Evolutionary conservation across 768 basidiomycete genomes (phyloP), one percentile per base, ranked within the genome.

Genomic region (Cubamyces lactineus): DNA sequence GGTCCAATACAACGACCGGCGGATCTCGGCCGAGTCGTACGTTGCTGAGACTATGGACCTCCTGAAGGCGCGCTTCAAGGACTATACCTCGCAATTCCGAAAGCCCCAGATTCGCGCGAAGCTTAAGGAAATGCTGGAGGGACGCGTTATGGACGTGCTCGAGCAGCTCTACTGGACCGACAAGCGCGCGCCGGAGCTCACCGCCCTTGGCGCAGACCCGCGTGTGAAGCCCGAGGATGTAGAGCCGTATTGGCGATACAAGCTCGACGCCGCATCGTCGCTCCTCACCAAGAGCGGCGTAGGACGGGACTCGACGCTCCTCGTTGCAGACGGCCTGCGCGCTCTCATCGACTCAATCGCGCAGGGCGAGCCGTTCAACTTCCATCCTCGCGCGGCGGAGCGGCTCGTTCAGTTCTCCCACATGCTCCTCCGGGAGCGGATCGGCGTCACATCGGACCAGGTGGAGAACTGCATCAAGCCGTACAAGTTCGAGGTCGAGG

Each of bases 381-480:
- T 86, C 78, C 97, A 99, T 73, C 95, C 96, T 0, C 83, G 80
- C 17, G 91, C 96, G 0, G 85, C 94, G 17, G 94, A 96, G 65
- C 86, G 95, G 24, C 87, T 99, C 62, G 85, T 92, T 59, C 84
- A 96, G 70, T 97, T 98, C 73, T 92, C 92, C 11, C 96, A 98
- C 76, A 86, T 83, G 74, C 96, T 99, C 71, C 77, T 99, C 54
- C 84, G 96, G 61, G 96, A 98, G 70, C 86, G 96, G 6, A 91
- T 98, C 59, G 91, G 93, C 16, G 77, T 96, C 57, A 94, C 97
- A n/a, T 90, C 93, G 5, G 97, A 99, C 73, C 96, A 98, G 76
- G 96, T 99, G 16, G 97, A 99, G 80, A 99, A 98, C 74, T 96
- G 94, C 75, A 98, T 99, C 81, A 99, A 99, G 76, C 97, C 96